Conservation (phyloP, 257 asterid species). For the Mitragyna speciosa region DNA sequence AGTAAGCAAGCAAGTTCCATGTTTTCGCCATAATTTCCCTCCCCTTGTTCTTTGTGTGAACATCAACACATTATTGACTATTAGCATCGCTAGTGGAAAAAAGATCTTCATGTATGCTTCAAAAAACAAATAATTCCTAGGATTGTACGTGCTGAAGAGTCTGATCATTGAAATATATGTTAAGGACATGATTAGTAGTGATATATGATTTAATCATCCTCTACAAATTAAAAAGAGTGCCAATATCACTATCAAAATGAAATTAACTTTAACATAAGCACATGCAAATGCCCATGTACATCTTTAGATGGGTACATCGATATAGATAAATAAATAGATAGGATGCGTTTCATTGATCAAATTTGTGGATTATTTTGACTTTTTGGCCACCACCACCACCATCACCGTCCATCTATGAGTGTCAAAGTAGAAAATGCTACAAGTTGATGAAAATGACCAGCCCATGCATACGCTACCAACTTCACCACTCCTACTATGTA, state of each 20-base stretch:
- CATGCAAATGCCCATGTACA: not conserved
- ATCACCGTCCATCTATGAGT: constrained; percentile 1
- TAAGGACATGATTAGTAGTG: too few species aligned
- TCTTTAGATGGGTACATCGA: too few species aligned
- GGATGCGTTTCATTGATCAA: not conserved
- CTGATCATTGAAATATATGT: too few species aligned
- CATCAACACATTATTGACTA: not conserved
- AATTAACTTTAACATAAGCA: too few species aligned
- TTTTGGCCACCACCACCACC: constrained; percentile 1
- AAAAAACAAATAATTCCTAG: not conserved
- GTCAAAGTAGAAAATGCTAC: not conserved
- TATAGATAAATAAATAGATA: not conserved
- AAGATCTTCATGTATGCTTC: not conserved
- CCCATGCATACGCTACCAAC: not conserved
- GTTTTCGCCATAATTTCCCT: not conserved
- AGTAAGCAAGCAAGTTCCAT: not conserved
- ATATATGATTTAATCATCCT: too few species aligned
- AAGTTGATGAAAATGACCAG: not conserved
- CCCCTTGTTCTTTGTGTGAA: not conserved
- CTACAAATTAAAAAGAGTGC: too few species aligned
- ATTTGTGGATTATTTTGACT: not conserved
- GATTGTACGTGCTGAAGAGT: not conserved
- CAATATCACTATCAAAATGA: too few species aligned
- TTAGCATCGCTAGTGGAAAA: too few species aligned
- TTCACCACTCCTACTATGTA: not conserved